Evolutionary conservation across 208 protist species (phyloP), one percentile per base, ranked within the genome.

Genomic region (Leishmania major): DNA sequence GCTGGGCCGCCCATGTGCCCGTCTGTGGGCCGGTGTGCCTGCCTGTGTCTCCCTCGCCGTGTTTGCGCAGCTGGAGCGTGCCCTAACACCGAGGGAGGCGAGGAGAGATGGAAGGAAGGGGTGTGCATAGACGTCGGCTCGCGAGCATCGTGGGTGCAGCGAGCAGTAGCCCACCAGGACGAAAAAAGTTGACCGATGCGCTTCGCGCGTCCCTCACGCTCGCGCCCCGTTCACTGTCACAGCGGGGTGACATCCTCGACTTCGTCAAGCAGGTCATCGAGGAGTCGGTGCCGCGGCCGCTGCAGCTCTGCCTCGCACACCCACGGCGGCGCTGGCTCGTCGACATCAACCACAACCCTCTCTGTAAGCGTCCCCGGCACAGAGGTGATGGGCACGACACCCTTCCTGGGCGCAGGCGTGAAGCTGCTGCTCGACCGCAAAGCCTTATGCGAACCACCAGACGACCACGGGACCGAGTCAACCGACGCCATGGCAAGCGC

Each of bases 161-260:
- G 40, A 67, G n/a, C n/a, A 37, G 60, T 37, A 0, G 8, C 5
- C 11, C n/a, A n/a, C 43, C 19, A 49, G 1, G 45, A 35, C 28
- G 40, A 8, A 45, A 55, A n/a, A 28, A 25, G 4, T 69, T 35
- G 37, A 57, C n/a, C 6, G 53, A 7, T 5, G 40, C 17, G 35
- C n/a, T 2, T 25, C 3, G 47, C 31, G 2, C 1, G 51, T 22
- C 53, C 47, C 37, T 60, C 74, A 17, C 22, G 37, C 35, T 31
- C 25, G 19, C 53, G 35, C 10, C 28, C 19, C 55, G 17, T 31
- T 22, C 37, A 5, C 37, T 49, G 55, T 62, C 62, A 91, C 6
- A 95, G 73, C 0, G 90, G 89, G 37, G 83, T 86, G 11, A 93
- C 88, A 59, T 93, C 92, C 81, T 95, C 90, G 17, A 94, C 90